Conservation (phyloP, 2,329 filamentous ascomycete genomes). For the Aspergillus carbonarius region DNA sequence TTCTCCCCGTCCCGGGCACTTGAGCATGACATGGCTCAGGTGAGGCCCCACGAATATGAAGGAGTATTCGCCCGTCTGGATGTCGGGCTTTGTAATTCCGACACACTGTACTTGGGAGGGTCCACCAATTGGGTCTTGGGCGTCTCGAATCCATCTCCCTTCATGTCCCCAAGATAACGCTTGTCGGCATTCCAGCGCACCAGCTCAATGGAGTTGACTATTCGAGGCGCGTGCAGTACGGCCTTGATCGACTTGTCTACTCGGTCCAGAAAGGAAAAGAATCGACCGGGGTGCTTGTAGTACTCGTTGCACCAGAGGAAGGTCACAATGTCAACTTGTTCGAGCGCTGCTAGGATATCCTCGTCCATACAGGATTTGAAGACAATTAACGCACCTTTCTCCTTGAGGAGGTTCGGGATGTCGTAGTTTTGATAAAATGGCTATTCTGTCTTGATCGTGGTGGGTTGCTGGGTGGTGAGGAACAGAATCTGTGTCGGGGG, state of each 20-base stretch:
- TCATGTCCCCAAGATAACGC: neutral
- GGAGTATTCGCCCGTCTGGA: neutral
- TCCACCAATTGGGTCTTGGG: neutral
- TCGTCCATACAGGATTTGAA: slow-evolving; percentile 4
- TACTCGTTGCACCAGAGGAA: slow-evolving; percentile 6
- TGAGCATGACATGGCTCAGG: neutral
- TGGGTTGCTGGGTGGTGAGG: neutral
- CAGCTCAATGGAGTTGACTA: neutral
- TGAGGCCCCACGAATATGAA: neutral
- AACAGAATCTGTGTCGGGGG: neutral
- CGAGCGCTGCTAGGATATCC: neutral
- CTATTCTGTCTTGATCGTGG: neutral
- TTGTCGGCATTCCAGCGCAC: slow-evolving; percentile 5
- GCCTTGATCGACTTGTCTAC: neutral
- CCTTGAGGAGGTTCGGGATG: neutral
- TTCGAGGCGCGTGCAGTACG: neutral
- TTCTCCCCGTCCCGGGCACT: neutral
- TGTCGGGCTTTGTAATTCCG: neutral
- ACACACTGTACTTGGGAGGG: neutral
- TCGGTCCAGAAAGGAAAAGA: neutral
- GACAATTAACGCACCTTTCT: neutral
- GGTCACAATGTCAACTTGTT: neutral
- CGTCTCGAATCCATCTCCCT: neutral
- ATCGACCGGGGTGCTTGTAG: neutral
- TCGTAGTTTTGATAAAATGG: neutral